These are phyloP conservation scores for Orbilia oligospora DNA, from an alignment of 2,329 filamentous ascomycete species.

Conservation along the genomic window DNA sequence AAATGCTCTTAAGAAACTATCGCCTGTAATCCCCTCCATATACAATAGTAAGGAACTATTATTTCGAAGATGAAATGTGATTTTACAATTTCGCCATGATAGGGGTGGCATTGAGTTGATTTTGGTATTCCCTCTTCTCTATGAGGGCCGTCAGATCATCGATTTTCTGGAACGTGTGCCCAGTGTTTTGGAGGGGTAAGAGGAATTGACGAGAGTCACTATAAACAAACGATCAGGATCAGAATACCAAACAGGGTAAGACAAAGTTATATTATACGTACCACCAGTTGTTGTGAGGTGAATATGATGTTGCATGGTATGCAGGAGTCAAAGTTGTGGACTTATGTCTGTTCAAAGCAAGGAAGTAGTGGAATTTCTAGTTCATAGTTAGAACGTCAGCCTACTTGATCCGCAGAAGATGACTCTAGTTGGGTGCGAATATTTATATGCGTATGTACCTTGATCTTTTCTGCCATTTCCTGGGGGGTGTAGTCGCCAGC, in stretches of 20 bases:
- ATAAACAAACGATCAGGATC: background rate
- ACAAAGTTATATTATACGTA: background rate
- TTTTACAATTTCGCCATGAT: conserved; percentile 8
- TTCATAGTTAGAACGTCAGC: background rate
- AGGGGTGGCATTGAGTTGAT: background rate
- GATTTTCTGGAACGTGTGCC: conserved; percentile 2
- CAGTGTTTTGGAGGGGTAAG: background rate
- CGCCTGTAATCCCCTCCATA: too few species aligned
- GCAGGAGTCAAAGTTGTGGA: conserved; percentile 1
- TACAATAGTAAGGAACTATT: too few species aligned
- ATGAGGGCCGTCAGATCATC: background rate
- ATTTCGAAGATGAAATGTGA: too few species aligned
- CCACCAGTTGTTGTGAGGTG: conserved; percentile 5
- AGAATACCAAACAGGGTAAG: background rate
- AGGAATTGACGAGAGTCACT: conserved; percentile 10
- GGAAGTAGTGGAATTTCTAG: conserved; percentile 2
- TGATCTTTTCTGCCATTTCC: background rate
- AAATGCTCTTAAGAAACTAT: too few species aligned
- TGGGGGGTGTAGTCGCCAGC: background rate
- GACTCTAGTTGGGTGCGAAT: too few species aligned
- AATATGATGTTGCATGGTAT: conserved; percentile 11
- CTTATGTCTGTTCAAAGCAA: conserved; percentile 11
- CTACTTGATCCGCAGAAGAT: background rate
- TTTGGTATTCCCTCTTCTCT: background rate
- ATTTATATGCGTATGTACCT: background rate